phyloP scores from a whole-genome alignment of 495 filamentous ascomycete species.

The Penicillium salamii region DNA sequence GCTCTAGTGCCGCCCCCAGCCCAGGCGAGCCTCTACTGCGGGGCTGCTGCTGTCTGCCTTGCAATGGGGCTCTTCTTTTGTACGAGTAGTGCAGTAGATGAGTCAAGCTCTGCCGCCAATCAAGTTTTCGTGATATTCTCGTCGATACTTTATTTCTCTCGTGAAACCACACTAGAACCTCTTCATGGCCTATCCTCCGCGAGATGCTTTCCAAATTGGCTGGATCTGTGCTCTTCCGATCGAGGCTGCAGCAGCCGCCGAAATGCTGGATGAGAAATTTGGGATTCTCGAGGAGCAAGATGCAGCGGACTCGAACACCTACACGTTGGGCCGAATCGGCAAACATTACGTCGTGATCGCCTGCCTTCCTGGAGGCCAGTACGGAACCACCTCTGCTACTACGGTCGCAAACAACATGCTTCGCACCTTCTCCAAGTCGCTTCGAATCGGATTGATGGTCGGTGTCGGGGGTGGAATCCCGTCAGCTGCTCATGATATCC shows the following conservation, averaged over 20 bases:
- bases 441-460: constrained; percentile 14
- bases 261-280: constrained; percentile 48
- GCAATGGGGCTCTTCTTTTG: too few relatives aligned
- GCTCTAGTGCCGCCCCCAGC: too few relatives aligned
- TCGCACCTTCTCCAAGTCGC: constrained; percentile 18
- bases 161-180: too few relatives aligned
- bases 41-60: too few relatives aligned
- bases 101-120: too few relatives aligned
- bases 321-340: too few relatives aligned
- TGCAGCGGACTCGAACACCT: constrained; percentile 27
- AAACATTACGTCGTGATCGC: constrained; percentile 12
- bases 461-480: constrained; percentile 14
- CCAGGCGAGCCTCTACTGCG: too few relatives aligned
- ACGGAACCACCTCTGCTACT: constrained; percentile 39
- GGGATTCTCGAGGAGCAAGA: constrained; percentile 19
- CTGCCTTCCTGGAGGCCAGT: constrained; percentile 35
- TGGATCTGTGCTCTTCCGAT: constrained; percentile 32
- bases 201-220: constrained; percentile 45
- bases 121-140: too few relatives aligned
- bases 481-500: constrained; percentile 14
- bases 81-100: too few relatives aligned
- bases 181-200: constrained; percentile 13
- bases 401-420: constrained; percentile 39
- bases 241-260: constrained; percentile 20
- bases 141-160: too few relatives aligned